A percentile compares a stretch with the other conserved stretches of the same genome.
These are phyloP conservation scores for Podaxis carcinomalis DNA, from an alignment of 768 basidiomycete genomes.

Conservation along the genomic window DNA sequence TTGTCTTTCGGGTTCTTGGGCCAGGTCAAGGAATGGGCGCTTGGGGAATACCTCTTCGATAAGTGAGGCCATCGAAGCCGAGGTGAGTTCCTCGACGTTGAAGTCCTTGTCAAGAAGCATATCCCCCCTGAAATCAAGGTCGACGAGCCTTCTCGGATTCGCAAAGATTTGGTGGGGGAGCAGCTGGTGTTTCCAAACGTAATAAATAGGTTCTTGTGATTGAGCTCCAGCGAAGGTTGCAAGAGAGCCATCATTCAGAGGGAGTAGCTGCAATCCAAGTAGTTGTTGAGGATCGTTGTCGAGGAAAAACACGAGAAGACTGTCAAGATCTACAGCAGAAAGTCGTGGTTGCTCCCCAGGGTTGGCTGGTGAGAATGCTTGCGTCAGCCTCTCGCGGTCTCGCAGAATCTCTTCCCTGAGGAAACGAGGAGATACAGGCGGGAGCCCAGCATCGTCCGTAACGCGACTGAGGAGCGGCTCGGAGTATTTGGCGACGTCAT, in stretches of 20 bases:
- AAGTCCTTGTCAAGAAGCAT: background rate
- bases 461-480: slow-evolving; percentile 7
- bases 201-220: slow-evolving; percentile 20
- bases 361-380: background rate
- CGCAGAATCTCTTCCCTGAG: background rate
- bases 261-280: slow-evolving; percentile 30
- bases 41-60: slow-evolving; percentile 4
- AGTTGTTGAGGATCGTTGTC: slow-evolving; percentile 13
- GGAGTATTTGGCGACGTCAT: background rate
- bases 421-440: background rate
- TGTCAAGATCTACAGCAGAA: background rate
- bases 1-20: background rate
- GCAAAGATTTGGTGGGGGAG: background rate
- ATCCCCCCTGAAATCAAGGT: background rate
- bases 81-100: slow-evolving; percentile 5
- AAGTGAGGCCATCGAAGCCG: background rate
- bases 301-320: slow-evolving; percentile 24
- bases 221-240: slow-evolving; percentile 21
- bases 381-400: background rate
- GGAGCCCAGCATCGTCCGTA: slow-evolving; percentile 2
- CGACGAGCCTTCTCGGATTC: background rate
- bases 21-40: background rate
- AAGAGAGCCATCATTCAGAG: slow-evolving; percentile 28
- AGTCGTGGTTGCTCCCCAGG: background rate
- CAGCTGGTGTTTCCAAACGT: slow-evolving; percentile 5